These are phyloP conservation scores for Leccinum obscurum DNA, from an alignment of 768 basidiomycete genomes.

Conservation along the genomic window DNA sequence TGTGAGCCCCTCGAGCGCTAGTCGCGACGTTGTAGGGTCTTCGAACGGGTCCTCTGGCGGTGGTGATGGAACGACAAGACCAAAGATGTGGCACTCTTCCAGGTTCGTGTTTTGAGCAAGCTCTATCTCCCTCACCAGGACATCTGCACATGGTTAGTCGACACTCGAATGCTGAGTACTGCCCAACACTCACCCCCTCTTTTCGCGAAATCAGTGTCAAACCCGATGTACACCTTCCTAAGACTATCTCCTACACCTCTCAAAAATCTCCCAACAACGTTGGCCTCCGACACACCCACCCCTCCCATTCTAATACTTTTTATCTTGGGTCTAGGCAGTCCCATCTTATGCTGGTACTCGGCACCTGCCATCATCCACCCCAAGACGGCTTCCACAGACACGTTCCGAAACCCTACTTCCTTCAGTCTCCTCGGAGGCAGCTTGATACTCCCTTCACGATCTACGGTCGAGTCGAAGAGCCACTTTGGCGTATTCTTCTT, in stretches of 20 bases:
- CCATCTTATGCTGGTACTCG: constrained; percentile 13
- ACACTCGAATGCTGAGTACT: too few species aligned
- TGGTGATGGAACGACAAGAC: constrained; percentile 33
- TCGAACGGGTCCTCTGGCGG: constrained; percentile 26
- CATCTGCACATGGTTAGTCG: constrained; percentile 23
- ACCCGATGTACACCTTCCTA: constrained; percentile 30
- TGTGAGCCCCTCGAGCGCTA: constrained; percentile 26
- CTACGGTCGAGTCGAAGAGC: constrained; percentile 8
- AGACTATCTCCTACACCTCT: constrained; percentile 21
- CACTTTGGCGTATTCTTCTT: constrained; percentile 17
- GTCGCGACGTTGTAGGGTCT: constrained; percentile 7
- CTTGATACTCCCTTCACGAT: constrained; percentile 12
- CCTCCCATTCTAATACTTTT: constrained; percentile 30
- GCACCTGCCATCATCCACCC: constrained; percentile 30
- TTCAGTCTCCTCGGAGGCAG: constrained; percentile 22
- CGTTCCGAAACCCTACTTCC: constrained; percentile 30
- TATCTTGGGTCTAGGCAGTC: constrained; percentile 13
- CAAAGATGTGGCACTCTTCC: constrained; percentile 34
- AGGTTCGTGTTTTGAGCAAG: constrained; percentile 27
- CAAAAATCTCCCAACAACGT: constrained; percentile 28
- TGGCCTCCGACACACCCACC: constrained; percentile 27
- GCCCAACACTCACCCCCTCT: constrained; percentile 27
- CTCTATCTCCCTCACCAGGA: constrained; percentile 28
- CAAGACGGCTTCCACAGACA: constrained; percentile 26
- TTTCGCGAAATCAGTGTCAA: constrained; percentile 31